Percentiles rank a stretch among this genome's conserved stretches.
Conservation (phyloP, 371 early-diverging fungal genomes). For the Amoeboaphelidium occidentale region DNA sequence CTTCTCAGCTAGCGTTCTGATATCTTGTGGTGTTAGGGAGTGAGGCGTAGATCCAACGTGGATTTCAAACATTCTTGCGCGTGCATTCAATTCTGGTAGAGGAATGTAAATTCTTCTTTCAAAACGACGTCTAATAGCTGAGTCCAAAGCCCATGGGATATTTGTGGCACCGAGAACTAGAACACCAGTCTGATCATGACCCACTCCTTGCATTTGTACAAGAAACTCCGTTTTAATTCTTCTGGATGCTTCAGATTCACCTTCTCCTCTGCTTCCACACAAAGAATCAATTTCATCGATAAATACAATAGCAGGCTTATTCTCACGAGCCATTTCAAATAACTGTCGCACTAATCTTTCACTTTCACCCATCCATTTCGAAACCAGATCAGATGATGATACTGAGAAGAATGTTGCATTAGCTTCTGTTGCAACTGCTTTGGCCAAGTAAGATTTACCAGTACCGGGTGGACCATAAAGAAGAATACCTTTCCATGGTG, state of each 20-base stretch:
- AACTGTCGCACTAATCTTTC: slow-evolving; percentile 81
- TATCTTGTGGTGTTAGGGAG: slow-evolving; percentile 37
- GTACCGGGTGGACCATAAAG: slow-evolving; percentile 63
- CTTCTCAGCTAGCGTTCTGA: slow-evolving; percentile 35
- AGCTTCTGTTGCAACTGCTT: slow-evolving; percentile 90
- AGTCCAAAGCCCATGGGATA: slow-evolving; percentile 86
- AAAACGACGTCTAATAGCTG: slow-evolving; percentile 80
- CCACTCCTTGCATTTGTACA: slow-evolving; percentile 96
- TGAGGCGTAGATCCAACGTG: slow-evolving; percentile 76
- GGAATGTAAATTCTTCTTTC: slow-evolving; percentile 93
- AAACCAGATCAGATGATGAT: slow-evolving; percentile 79
- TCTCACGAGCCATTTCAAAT: slow-evolving; percentile 79
- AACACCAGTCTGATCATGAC: slow-evolving; percentile 73
- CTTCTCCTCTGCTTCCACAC: slow-evolving; percentile 78
- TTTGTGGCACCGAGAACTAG: slow-evolving; percentile 90
- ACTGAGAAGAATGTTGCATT: slow-evolving; percentile 85
- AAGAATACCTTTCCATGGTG: slow-evolving; percentile 92
- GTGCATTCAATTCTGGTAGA: slow-evolving; percentile 62
- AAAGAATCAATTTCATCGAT: slow-evolving; percentile 96
- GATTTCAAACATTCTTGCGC: slow-evolving; percentile 70
- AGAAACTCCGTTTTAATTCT: slow-evolving; percentile 87
- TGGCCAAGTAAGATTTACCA: slow-evolving; percentile 91
- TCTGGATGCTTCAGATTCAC: slow-evolving; percentile 78
- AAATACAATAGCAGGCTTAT: slow-evolving; percentile 82
- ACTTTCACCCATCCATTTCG: slow-evolving; percentile 95